Conservation (phyloP, 2,329 filamentous ascomycete genomes). For the Pseudomassariella vexata region DNA sequence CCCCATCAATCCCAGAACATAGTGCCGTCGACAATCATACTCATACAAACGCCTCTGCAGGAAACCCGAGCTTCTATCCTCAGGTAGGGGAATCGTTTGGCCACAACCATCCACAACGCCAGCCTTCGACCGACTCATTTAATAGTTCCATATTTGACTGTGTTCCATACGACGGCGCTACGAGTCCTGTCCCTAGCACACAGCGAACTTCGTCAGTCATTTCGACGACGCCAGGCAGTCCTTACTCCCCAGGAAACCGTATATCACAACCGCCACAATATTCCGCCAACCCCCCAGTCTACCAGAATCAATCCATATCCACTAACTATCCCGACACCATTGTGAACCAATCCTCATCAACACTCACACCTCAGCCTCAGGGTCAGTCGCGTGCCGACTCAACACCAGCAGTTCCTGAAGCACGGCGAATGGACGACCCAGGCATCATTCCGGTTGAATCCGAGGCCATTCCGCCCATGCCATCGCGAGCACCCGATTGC, state of each 20-base stretch:
- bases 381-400: constrained; percentile 7
- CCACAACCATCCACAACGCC: constrained; percentile 17
- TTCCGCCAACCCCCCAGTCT: constrained; percentile 16
- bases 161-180: constrained; percentile 19
- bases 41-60: constrained; percentile 9
- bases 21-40: constrained; percentile 11
- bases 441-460: constrained; percentile 30
- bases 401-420: background rate
- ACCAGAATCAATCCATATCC: constrained; percentile 10
- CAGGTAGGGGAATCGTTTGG: too few species aligned
- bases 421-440: constrained; percentile 16
- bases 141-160: constrained; percentile 29
- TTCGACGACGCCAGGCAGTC: constrained; percentile 10
- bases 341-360: constrained; percentile 14
- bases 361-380: constrained; percentile 9
- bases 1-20: constrained; percentile 15
- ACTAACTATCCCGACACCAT: constrained; percentile 12
- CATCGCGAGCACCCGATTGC: constrained; percentile 27
- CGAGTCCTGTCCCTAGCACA: constrained; percentile 12
- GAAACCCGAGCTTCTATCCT: constrained; percentile 13
- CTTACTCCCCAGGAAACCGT: constrained; percentile 9
- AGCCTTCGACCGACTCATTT: constrained; percentile 27
- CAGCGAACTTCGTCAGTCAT: constrained; percentile 14
- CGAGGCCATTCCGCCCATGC: constrained; percentile 17
- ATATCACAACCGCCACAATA: constrained; percentile 13